Base-by-base conservation (phyloP, 176 grass and related monocot genomes). In the Avena atlantica region DNA sequence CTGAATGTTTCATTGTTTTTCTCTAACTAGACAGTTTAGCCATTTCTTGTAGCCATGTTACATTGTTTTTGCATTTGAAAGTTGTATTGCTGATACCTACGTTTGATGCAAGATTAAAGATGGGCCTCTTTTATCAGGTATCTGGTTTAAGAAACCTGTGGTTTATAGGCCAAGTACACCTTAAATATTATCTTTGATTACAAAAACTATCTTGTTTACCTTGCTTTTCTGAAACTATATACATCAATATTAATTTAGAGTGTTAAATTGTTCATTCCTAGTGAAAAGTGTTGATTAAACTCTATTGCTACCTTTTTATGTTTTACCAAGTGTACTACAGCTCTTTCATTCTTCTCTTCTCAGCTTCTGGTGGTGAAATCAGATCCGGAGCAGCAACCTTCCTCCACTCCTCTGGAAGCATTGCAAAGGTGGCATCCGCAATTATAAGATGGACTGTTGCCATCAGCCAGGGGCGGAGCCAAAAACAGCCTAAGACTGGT, bases 81-180 rank as follows among this genome's bases (percentile, higher is more conserved):
- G 65, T 78, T 79, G 47, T 62, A 65, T 84, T 80, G 90, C 85
- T 77, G 64, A 88, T 87, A 66, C 80, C 42, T 68, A 15, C 77
- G 23, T 88, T 60, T 91, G 86, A 91, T 93, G 88, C 89, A 79
- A 93, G 19, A 93, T 82, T 74, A 73, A 93, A 79, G 78, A 34
- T 25, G 75, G 83, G 88, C 83, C 83, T 86, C 66, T 84, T 80
- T 86, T 92, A 91, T 91, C 84, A 94, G 78, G 87, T 58, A 80
- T 67, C 92, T 82, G 88, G 64, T 92, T 86, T 80, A 84, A 94
- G 92, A 87, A 73, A 86, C 66, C 68, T 95, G 86, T 92, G 44
- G 79, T 95, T 85, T 95, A 92, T 92, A 89, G 23, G 42, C 90
- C 90, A 85, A 91, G 77, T 76, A 95, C 80, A 91, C 52, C 48